Base-by-base conservation (phyloP, 2,329 filamentous ascomycete genomes). In the Shiraia bambusicola region DNA sequence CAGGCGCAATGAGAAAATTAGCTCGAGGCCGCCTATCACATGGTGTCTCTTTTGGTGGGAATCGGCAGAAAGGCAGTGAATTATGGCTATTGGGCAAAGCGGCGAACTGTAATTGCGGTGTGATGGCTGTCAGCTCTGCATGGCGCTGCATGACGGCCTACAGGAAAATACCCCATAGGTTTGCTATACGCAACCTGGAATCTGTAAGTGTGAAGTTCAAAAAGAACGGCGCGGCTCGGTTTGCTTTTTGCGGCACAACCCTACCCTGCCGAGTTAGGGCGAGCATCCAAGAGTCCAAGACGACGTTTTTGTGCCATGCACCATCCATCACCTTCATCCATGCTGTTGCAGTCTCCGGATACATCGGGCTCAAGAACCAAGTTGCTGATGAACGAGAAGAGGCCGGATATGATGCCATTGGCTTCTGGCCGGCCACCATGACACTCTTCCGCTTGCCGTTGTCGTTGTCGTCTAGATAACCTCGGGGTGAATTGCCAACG, bases 241-340 rank as follows among this genome's bases (percentile, higher is more conserved):
- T 43, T 43, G 15, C 40, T 43, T 43, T 43, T 43, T 37, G 22
- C 34, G 40, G 40, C 34, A 34, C 16, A 27, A 34, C 29, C 28
- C 34, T 37, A 37, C n/a, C n/a, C n/a, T n/a, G n/a, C n/a, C n/a
- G n/a, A n/a, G n/a, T n/a, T n/a, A n/a, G n/a, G n/a, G 28, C 9
- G 26, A 6, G 33, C 17, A 27, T 35, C 13, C 33, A n/a, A 24
- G n/a, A 8, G 25, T 19, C 19, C 5, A 15, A 26, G 9, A 34
- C 32, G 12, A 15, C 4, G 17, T 32, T 11, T 32, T 17, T 13
- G 15, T 22, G 19, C 8, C 19, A 22, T 22, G 4, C 19, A 22
- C 19, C 19, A 22, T 22, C 4, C 4, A 22, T 8, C 19, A 5
- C 19, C 19, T 5, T 22, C 19, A 22, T 22, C 19, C 19, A 22